Evolutionary conservation across 305 asterid genomes (phyloP).

Genomic region (Rubia balearica): DNA sequence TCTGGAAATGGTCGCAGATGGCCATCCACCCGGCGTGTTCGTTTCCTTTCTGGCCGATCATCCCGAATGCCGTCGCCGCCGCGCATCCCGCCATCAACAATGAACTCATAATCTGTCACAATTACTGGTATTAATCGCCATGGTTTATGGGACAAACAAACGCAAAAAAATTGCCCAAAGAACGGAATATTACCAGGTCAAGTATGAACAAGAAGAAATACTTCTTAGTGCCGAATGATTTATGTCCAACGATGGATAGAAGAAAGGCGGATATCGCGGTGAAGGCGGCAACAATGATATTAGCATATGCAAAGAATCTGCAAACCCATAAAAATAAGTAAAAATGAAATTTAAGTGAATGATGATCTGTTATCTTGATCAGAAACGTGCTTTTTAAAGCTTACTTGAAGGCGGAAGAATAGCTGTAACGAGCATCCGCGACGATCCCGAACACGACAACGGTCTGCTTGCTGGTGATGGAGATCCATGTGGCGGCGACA

Average conservation of each 20-base stretch:
- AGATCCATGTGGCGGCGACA: slow-evolving; percentile 22
- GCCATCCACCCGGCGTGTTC: slow-evolving; percentile 19
- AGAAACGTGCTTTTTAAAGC: background rate
- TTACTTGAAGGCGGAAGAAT: slow-evolving; percentile 28
- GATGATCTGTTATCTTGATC: too few species aligned
- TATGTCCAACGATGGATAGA: slow-evolving; percentile 24
- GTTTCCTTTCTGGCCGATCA: slow-evolving; percentile 20
- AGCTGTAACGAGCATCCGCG: slow-evolving; percentile 24
- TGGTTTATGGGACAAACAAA: background rate
- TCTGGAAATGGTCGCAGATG: slow-evolving; percentile 18
- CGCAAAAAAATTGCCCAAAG: background rate
- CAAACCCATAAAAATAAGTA: background rate
- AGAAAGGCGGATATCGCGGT: slow-evolving; percentile 28
- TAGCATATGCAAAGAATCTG: slow-evolving; percentile 51
- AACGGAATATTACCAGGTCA: slow-evolving; percentile 37
- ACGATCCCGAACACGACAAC: slow-evolving; percentile 15
- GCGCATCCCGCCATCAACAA: slow-evolving; percentile 28
- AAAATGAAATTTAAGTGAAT: too few species aligned
- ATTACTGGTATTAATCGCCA: background rate
- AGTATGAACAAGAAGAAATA: slow-evolving; percentile 42
- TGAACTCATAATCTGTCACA: slow-evolving; percentile 12
- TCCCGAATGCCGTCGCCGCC: slow-evolving; percentile 24
- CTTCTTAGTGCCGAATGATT: slow-evolving; percentile 21
- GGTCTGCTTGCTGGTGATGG: slow-evolving; percentile 22
- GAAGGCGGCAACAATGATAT: slow-evolving; percentile 35